Evolutionary conservation across 345 rosid species (phyloP), one percentile per base, ranked within the genome.

Genomic region (Eucalyptus microcorys): DNA sequence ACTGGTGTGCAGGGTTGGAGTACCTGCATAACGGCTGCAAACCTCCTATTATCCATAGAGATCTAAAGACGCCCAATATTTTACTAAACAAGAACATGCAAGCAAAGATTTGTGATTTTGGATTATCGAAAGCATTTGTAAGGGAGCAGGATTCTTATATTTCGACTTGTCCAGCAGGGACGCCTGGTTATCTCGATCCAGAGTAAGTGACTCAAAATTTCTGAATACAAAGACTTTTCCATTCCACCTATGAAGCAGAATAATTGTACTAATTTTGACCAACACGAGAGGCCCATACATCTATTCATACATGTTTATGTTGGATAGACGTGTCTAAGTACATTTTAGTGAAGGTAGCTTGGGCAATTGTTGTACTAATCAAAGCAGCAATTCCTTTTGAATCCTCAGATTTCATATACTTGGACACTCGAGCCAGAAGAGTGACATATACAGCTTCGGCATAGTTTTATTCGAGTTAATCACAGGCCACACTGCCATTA

Each of bases 101-200:
- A 42, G 95, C 95, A 8, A 92, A 92, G 52, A 91, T 94, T 40
- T 93, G 92, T 47, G 95, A 94, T 91, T 94, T 93, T 24, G 95
- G 95, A 53, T 89, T 93, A 49, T 94, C 94, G 2, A 92, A 86
- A 80, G 90, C 89, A 79, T 92, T 92, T 88, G 91, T 88, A 86
- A 90, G 34, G 4, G 94, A 93, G 87, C 87, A 88, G 10, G 94
- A 91, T 37, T 87, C 92, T 49, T 89, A 92, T 76, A 92, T 91
- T 37, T 90, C 94, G 1, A 92, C 91, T 12, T 86, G 86, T 87
- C 92, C 91, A 55, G 90, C 90, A 17, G 94, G 94, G 49, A 94
- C 93, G 5, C 94, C 92, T 27, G 94, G 94, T 71, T 93, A 94
- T 88, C 88, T 94, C 85, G 64, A 57, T 57, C n/a, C 95, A 7